These are phyloP conservation scores for Globisporangium orthogonon DNA, from an alignment of 352 stramenopile species.

Conservation along the genomic window DNA sequence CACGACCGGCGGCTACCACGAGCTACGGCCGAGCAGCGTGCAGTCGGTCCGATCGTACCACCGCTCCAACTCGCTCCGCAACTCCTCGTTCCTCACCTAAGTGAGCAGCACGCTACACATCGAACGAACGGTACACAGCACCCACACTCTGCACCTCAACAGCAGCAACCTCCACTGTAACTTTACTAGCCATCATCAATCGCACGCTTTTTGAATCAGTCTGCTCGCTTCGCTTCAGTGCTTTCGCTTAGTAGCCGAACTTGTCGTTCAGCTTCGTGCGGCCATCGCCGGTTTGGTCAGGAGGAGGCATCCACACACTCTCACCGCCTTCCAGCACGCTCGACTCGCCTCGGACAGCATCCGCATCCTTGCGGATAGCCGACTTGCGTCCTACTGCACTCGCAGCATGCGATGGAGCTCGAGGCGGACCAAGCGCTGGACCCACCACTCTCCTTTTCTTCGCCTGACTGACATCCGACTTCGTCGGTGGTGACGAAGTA, in stretches of 20 bases:
- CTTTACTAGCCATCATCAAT: background rate
- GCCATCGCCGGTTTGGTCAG: slow-evolving; percentile 79
- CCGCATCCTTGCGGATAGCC: background rate
- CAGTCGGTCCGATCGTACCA: slow-evolving; percentile 38
- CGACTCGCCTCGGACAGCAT: slow-evolving; percentile 5
- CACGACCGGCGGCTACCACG: slow-evolving; percentile 31
- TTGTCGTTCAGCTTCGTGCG: slow-evolving; percentile 82
- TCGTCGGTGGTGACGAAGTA: background rate
- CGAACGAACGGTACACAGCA: background rate
- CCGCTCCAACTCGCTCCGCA: slow-evolving; percentile 22
- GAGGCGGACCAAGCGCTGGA: slow-evolving; percentile 11
- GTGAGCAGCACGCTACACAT: background rate
- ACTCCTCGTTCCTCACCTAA: slow-evolving; percentile 1
- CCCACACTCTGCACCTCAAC: background rate
- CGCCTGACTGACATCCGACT: background rate
- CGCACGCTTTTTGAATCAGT: background rate
- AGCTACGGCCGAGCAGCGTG: slow-evolving; percentile 21
- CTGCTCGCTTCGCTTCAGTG: background rate
- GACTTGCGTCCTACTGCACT: slow-evolving; percentile 1
- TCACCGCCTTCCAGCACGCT: slow-evolving; percentile 65
- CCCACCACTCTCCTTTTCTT: slow-evolving; percentile 40
- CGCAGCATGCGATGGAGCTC: background rate
- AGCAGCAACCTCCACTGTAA: background rate
- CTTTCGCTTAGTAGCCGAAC: slow-evolving; percentile 66
- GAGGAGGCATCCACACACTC: slow-evolving; percentile 67